A percentile compares a stretch with the other conserved stretches of the same genome.
These are phyloP conservation scores for Melaleuca alternifolia DNA, from an alignment of 345 rosid genomes.

Conservation along the genomic window DNA sequence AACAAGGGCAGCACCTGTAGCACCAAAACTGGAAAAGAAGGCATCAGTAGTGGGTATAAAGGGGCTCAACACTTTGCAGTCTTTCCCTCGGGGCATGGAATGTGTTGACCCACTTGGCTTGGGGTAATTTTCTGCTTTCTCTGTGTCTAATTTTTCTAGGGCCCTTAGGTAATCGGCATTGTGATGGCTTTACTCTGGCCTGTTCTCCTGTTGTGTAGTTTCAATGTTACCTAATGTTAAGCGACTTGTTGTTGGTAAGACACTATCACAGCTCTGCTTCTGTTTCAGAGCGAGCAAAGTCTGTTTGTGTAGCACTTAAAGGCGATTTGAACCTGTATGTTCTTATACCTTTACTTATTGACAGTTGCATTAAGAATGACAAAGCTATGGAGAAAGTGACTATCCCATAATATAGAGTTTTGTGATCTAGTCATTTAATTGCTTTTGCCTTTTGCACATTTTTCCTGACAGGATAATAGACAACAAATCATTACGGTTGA, in stretches of 20 bases:
- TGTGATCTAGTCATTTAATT: background rate
- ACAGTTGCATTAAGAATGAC: background rate
- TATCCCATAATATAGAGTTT: background rate
- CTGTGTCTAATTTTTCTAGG: background rate
- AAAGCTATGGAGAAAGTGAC: background rate
- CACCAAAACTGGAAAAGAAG: conserved; percentile 57
- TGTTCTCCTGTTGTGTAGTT: background rate
- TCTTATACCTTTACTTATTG: background rate
- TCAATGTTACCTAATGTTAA: background rate
- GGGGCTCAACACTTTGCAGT: conserved; percentile 57
- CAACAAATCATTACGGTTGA: conserved; percentile 72
- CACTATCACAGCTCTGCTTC: background rate
- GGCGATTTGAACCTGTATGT: background rate
- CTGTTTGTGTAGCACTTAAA: background rate
- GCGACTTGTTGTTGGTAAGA: background rate
- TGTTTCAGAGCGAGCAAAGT: background rate
- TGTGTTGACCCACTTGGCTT: conserved; percentile 89
- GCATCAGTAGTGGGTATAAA: conserved; percentile 32
- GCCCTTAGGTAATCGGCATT: background rate
- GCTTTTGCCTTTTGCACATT: background rate
- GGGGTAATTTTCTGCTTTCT: conserved; percentile 42
- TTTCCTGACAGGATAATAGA: conserved; percentile 67
- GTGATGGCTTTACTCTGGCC: background rate
- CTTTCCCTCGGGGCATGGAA: conserved; percentile 94
- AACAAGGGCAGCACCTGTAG: conserved; percentile 69